A percentile compares a stretch with the other conserved stretches of the same genome.
Evolutionary conservation across 352 stramenopile species (phyloP).

Genomic region (Phytophthora ohioensis): DNA sequence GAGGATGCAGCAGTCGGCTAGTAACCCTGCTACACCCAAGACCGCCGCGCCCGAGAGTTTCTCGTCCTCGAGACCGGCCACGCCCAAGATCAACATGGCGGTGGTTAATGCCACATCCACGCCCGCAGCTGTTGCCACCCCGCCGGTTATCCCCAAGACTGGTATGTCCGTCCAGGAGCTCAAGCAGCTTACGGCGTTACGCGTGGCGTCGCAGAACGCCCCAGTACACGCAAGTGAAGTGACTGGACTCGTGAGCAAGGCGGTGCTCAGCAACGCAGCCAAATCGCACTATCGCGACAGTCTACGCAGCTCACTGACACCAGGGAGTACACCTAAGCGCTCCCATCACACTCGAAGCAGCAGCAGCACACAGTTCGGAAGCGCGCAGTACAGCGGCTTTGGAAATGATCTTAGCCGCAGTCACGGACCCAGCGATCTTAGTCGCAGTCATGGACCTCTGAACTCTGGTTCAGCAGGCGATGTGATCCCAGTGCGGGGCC

Average conservation of each 20-base stretch:
- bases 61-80: constrained; percentile 46
- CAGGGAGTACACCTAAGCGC: constrained; percentile 60
- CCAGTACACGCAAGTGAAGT: constrained; percentile 72
- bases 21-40: constrained; percentile 55
- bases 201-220: constrained; percentile 76
- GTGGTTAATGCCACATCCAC: constrained; percentile 52
- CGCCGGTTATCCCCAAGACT: constrained; percentile 71
- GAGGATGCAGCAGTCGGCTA: constrained; percentile 73
- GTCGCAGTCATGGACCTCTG: constrained; percentile 40
- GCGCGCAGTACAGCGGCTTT: constrained; percentile 41
- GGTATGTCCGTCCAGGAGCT: constrained; percentile 90
- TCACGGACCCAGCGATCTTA: constrained; percentile 38
- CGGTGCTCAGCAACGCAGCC: constrained; percentile 74
- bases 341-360: constrained; percentile 42
- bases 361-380: constrained; percentile 42
- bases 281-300: constrained; percentile 85
- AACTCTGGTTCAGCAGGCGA: constrained; percentile 34
- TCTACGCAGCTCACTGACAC: constrained; percentile 64
- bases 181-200: constrained; percentile 85
- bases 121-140: constrained; percentile 33
- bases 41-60: constrained; percentile 26
- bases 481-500: constrained; percentile 48
- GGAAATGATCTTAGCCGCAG: constrained; percentile 39
- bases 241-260: constrained; percentile 78
- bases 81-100: constrained; percentile 75